Evolutionary conservation across 1,139 yeast genomes (phyloP), one percentile per base, ranked within the genome.

Genomic region (Diutina neorugosa): DNA sequence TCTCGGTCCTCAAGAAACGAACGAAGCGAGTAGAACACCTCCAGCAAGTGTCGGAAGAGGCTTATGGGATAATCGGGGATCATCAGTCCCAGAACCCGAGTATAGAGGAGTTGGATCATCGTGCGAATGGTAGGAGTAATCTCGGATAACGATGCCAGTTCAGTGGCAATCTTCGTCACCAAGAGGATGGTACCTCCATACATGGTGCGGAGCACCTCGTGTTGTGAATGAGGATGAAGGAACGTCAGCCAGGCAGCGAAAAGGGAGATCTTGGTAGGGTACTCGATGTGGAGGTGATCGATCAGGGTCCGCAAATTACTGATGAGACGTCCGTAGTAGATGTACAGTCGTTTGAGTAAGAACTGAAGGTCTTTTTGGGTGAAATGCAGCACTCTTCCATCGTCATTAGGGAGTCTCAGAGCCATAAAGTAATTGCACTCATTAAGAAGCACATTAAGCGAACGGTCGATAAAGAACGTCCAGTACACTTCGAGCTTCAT

Each of bases 211-310:
- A 46, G n/a, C 11, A 34, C 16, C 2, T 25, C 40, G 16, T 23
- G 19, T 41, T 23, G 50, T 4, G 50, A 19, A 18, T 46, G 50
- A 1, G 50, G 37, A 9, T 46, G 20, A 3, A 46, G 23, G 27
- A 46, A 46, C 50, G 50, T 46, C 50, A 46, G 50, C 50, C 50
- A 46, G n/a, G 40, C 50, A 4, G 50, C 50, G 12, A n/a, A 46
- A 6, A 46, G 18, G 23, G 19, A n/a, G 41, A 46, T 46, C 21
- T 46, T 46, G 2, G 27, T 46, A 9, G 50, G 50, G 23, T 46
- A 46, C 40, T 46, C 50, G 25, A 46, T 46, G 27, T 46, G 50
- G 23, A 46, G 40, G 23, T n/a, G 18, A 16, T 46, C 50, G 16
- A 46, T 25, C 50, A 46, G 50, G 5, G 27, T 19, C 11, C 50